Evolutionary conservation across 768 basidiomycete genomes (phyloP).

Genomic region (Kwoniella europaea): DNA sequence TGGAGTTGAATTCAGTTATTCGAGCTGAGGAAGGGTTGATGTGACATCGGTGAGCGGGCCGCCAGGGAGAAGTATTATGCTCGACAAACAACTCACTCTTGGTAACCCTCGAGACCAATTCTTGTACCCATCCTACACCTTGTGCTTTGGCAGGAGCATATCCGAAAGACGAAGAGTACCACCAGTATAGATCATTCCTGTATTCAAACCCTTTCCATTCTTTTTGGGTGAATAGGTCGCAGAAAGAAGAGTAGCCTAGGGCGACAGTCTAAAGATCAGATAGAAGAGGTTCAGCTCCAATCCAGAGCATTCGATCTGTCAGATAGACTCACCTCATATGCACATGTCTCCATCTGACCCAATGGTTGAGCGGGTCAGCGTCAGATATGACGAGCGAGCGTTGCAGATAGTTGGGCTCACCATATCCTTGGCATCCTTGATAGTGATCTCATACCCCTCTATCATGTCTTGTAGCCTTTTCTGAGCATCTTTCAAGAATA

Average conservation of each 20-base stretch:
- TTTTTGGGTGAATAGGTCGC: slow-evolving; percentile 82
- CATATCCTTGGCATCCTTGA: slow-evolving; percentile 49
- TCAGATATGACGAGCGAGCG: background rate
- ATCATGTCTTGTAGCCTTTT: slow-evolving; percentile 64
- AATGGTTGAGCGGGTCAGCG: slow-evolving; percentile 1
- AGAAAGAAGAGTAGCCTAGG: slow-evolving; percentile 88
- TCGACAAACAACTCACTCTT: slow-evolving; percentile 32
- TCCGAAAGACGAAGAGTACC: slow-evolving; percentile 72
- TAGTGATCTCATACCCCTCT: slow-evolving; percentile 45
- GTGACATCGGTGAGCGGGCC: too few relatives aligned
- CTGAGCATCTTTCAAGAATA: slow-evolving; percentile 73
- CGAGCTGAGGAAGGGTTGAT: slow-evolving; percentile 36
- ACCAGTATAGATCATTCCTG: slow-evolving; percentile 60
- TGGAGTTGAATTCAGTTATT: slow-evolving; percentile 65
- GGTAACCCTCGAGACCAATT: slow-evolving; percentile 54
- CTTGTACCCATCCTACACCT: slow-evolving; percentile 58
- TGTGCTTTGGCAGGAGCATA: slow-evolving; percentile 70
- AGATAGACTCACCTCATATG: slow-evolving; percentile 49
- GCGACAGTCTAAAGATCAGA: slow-evolving; percentile 70
- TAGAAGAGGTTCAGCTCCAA: background rate
- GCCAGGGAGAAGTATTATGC: too few relatives aligned
- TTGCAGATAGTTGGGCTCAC: slow-evolving; percentile 26
- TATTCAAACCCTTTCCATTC: slow-evolving; percentile 96
- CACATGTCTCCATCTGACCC: slow-evolving; percentile 53
- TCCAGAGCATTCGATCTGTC: background rate